phyloP scores from a whole-genome alignment of 768 basidiomycete genomes.

The Mycena venus region DNA sequence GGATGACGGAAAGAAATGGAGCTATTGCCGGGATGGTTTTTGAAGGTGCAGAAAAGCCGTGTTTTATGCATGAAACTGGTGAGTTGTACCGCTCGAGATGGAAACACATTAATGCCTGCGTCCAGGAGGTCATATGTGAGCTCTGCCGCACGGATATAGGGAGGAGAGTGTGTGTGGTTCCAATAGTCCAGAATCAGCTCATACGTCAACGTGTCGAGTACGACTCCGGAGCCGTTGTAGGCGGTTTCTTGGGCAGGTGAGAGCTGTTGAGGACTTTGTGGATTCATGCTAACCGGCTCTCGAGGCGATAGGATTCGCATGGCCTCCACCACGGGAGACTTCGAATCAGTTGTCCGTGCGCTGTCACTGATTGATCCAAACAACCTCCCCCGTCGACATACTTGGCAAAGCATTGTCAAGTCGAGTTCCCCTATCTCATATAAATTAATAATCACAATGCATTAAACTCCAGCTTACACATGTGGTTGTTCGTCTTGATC shows the following conservation, averaged over 20 bases:
- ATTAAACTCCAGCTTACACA: too few species aligned
- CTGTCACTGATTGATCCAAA: background rate
- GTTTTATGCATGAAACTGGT: conserved; percentile 1
- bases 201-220: background rate
- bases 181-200: conserved; percentile 4
- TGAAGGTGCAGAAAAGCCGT: background rate
- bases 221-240: background rate
- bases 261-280: background rate
- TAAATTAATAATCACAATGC: too few species aligned
- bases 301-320: background rate
- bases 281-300: background rate
- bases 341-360: too few species aligned
- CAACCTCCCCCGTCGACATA: background rate
- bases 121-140: background rate
- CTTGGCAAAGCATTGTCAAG: conserved; percentile 1
- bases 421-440: background rate
- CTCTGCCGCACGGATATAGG: background rate
- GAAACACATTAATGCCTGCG: background rate
- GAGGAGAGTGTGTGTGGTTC: background rate
- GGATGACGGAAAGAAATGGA: too few species aligned
- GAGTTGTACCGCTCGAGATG: too few species aligned
- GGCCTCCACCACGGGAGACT: too few species aligned
- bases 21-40: background rate
- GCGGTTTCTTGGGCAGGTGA: background rate
- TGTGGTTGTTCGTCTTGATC: too few species aligned